phyloP scores from a whole-genome alignment of 2,329 filamentous ascomycete species.

The Colletotrichum tanaceti region DNA sequence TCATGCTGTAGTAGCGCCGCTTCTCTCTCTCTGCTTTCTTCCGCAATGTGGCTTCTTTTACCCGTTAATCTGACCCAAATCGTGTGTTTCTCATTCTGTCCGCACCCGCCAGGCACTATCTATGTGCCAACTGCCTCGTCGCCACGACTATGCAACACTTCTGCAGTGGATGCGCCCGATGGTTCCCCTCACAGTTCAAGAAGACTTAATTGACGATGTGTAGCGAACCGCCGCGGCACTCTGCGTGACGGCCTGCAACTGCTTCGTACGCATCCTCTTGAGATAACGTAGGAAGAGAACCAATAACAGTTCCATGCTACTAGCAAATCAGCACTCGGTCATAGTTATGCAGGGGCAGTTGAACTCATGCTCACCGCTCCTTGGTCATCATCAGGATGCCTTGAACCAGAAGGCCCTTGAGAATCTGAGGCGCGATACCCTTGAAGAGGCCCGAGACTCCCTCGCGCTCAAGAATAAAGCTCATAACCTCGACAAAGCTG shows the following conservation, averaged over 20 bases:
- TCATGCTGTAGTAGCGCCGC: not conserved
- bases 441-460: conserved; percentile 90
- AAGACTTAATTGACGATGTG: conserved; percentile 20
- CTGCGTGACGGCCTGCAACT: conserved; percentile 74
- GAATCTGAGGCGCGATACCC: conserved; percentile 91
- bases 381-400: conserved; percentile 99
- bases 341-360: not conserved
- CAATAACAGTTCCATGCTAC: conserved; percentile 85
- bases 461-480: conserved; percentile 90
- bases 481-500: conserved; percentile 93
- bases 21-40: not conserved
- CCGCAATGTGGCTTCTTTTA: not conserved
- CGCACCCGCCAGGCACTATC: not conserved
- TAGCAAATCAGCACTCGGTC: conserved; percentile 49
- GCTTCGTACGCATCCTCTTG: conserved; percentile 74
- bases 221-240: conserved; percentile 62
- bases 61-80: not conserved
- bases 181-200: not conserved
- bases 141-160: not conserved
- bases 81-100: not conserved
- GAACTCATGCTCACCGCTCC: conserved; percentile 73
- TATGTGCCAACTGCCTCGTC: not conserved
- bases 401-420: conserved; percentile 93
- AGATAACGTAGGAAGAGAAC: conserved; percentile 87
- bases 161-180: not conserved